Evolutionary conservation across 1,284 basidiomycete genomes (phyloP).

Genomic region (Cutaneotrichosporon daszewskae): DNA sequence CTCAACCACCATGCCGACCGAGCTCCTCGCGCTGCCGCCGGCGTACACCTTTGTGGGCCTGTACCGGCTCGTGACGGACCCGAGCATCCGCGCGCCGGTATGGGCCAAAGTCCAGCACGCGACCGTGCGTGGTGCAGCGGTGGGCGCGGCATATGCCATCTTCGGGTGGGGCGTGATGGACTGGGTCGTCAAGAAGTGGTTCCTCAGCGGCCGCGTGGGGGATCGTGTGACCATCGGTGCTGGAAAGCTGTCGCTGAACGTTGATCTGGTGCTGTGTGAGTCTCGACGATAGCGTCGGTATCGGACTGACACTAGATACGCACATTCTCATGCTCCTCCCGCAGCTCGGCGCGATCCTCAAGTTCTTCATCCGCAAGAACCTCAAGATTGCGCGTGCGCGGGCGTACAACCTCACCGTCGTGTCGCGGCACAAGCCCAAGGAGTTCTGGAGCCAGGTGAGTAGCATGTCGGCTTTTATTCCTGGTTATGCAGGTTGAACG

Average conservation of each 20-base stretch:
- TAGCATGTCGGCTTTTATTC: not conserved
- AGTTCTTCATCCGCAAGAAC: conserved; percentile 72
- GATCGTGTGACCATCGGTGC: conserved; percentile 29
- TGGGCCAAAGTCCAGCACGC: conserved; percentile 47
- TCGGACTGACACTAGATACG: conserved; percentile 56
- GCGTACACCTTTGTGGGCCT: conserved; percentile 41
- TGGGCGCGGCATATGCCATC: conserved; percentile 34
- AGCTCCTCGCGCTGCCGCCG: conserved; percentile 43
- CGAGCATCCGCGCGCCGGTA: conserved; percentile 37
- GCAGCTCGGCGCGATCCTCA: conserved; percentile 66
- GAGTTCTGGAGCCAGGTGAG: conserved; percentile 64
- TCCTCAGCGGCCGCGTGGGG: conserved; percentile 22
- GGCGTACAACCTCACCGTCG: conserved; percentile 67
- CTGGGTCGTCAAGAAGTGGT: conserved; percentile 40
- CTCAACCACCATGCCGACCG: conserved; percentile 38
- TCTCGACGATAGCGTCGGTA: not conserved
- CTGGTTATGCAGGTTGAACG: not conserved
- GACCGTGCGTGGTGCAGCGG: conserved; percentile 36
- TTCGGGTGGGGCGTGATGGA: conserved; percentile 35
- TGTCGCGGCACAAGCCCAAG: conserved; percentile 66
- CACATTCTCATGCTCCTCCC: conserved; percentile 64
- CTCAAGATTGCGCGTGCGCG: conserved; percentile 67
- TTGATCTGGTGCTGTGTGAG: conserved; percentile 42
- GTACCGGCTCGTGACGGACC: conserved; percentile 42
- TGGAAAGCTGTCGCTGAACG: conserved; percentile 19